A percentile compares a stretch with the other conserved stretches of the same genome.
Evolutionary conservation across 129 eudicot genomes (phyloP).

Genomic region (Tanacetum coccineum): DNA sequence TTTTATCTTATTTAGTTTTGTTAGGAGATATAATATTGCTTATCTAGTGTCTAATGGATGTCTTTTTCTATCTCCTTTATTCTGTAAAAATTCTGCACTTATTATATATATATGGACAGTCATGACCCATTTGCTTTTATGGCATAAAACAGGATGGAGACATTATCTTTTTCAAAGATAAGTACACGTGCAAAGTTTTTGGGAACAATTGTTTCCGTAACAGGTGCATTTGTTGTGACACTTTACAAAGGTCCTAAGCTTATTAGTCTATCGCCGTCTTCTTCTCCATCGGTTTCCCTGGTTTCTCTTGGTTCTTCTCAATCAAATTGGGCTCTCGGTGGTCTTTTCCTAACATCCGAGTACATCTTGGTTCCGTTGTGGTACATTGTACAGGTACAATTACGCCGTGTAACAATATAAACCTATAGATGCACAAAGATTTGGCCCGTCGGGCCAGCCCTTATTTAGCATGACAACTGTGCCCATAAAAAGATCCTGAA

Average conservation of each 20-base stretch:
- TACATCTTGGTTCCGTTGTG: slow-evolving; percentile 77
- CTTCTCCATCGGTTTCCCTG: slow-evolving; percentile 12
- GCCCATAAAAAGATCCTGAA: background rate
- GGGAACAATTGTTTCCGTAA: slow-evolving; percentile 72
- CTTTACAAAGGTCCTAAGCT: slow-evolving; percentile 52
- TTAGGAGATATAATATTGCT: background rate
- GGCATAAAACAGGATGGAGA: slow-evolving; percentile 68
- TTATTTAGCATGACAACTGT: background rate
- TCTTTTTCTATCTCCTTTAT: slow-evolving; percentile 2
- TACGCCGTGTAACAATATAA: background rate
- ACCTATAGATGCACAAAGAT: background rate
- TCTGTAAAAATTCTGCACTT: background rate
- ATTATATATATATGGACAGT: background rate
- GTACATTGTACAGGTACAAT: slow-evolving; percentile 74
- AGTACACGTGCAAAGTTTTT: slow-evolving; percentile 64
- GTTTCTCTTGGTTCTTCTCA: slow-evolving; percentile 26
- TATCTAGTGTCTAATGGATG: slow-evolving; percentile 15
- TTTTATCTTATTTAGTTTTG: background rate
- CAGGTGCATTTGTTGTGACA: slow-evolving; percentile 83
- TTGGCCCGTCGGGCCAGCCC: background rate
- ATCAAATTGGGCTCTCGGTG: slow-evolving; percentile 72
- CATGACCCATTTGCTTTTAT: slow-evolving; percentile 18
- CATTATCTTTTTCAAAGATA: slow-evolving; percentile 47
- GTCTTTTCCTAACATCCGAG: slow-evolving; percentile 65
- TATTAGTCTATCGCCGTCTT: background rate